Evolutionary conservation across 495 filamentous ascomycete genomes (phyloP), one percentile per base, ranked within the genome.

Genomic region (Tuber microsphaerosporum): DNA sequence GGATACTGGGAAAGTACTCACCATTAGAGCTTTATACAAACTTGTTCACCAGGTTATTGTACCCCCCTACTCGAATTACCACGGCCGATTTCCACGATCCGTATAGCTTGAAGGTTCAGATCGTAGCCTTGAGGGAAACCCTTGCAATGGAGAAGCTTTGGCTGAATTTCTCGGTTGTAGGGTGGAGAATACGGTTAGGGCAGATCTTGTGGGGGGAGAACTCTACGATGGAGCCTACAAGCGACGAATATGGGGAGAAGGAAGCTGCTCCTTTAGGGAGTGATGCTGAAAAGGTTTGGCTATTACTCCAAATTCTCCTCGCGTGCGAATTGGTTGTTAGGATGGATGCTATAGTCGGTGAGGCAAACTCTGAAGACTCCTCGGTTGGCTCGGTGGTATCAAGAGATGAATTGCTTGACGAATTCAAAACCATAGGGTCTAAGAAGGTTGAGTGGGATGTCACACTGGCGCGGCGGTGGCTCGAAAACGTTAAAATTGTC

Each of bases 131-230:
- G 17, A 87, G 90, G 68, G 85, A 87, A 72, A 86, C 87, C 19
- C 86, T 91, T 41, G 85, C 87, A 0, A 82, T 86, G 14, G 85
- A 86, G 46, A 87, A 88, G 72, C 84, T 88, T 71, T 97, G 93
- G 93, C 85, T 91, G 22, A 89, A 97, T 81, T 93, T 97, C 79
- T 91, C 90, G 65, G 84, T 90, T 39, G 88, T 92, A 0, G 92
- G 94, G 81, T 94, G 92, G 92, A 87, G 93, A 31, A 89, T 94
- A 42, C 85, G 90, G 17, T 87, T 91, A 1, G 93, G 93, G n/a
- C 92, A 95, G 80, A 84, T 95, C 75, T 85, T 97, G 26, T 97
- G 92, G 92, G 91, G 90, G 31, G 37, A 71, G 37, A 77, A 51
- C 37, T 19, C 44, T 1, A 74, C 73, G 20, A 88, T 45, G 85